A percentile compares a stretch with the other conserved stretches of the same genome.
Conservation (phyloP, 2,329 filamentous ascomycete genomes). For the Dactylellina sp. region DNA sequence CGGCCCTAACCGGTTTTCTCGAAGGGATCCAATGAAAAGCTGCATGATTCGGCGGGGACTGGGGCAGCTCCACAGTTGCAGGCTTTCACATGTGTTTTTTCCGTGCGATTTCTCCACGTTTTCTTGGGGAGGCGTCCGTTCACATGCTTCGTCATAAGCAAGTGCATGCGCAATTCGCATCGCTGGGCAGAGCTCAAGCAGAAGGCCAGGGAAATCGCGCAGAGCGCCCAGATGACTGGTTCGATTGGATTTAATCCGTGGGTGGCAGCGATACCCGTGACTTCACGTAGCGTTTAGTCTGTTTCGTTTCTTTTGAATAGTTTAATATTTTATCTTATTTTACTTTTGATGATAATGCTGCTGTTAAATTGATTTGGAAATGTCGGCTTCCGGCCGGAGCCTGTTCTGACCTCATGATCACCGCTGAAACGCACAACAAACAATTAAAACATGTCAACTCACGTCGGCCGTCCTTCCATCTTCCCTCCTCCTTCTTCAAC, state of each 20-base stretch:
- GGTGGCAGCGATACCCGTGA: slow-evolving; percentile 7
- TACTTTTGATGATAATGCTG: not conserved
- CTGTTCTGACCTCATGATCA: slow-evolving; percentile 54
- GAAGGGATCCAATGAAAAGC: slow-evolving; percentile 42
- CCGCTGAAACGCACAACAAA: slow-evolving; percentile 41
- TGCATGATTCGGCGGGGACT: slow-evolving; percentile 19
- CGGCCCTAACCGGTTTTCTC: slow-evolving; percentile 40
- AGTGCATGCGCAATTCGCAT: slow-evolving; percentile 23
- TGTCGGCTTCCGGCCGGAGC: slow-evolving; percentile 16
- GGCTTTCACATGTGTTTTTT: slow-evolving; percentile 50
- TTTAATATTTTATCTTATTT: not conserved
- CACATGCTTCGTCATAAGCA: slow-evolving; percentile 49
- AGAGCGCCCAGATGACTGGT: slow-evolving; percentile 22
- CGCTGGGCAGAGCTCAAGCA: slow-evolving; percentile 24
- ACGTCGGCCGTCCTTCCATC: slow-evolving; percentile 3
- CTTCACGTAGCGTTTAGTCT: not conserved
- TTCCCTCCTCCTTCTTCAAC: not conserved
- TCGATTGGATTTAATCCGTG: slow-evolving; percentile 17
- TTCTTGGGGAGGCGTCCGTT: slow-evolving; percentile 11
- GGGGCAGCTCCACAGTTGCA: slow-evolving; percentile 29
- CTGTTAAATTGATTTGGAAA: not conserved
- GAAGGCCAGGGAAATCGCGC: slow-evolving; percentile 20
- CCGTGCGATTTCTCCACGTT: slow-evolving; percentile 38
- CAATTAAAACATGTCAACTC: slow-evolving; percentile 2
- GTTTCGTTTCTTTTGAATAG: not conserved